These are phyloP conservation scores for Casaregolazyma suthepensis DNA, from an alignment of 1,139 yeast species.

Conservation along the genomic window DNA sequence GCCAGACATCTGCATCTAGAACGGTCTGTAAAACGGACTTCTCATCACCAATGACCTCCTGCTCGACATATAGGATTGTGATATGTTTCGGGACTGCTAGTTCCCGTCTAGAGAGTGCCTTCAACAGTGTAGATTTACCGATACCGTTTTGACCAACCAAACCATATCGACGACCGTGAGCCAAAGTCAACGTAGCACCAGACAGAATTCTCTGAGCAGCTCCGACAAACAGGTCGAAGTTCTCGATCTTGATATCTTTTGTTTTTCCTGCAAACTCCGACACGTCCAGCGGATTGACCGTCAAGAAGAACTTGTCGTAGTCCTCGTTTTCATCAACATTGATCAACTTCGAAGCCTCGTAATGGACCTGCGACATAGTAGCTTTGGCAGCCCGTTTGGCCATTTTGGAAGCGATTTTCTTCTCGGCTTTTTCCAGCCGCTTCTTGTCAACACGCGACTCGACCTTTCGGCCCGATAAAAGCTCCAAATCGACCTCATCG, in stretches of 20 bases:
- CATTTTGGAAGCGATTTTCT: conserved; percentile 92
- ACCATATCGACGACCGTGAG: conserved; percentile 95
- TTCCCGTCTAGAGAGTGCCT: conserved; percentile 92
- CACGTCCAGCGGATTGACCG: conserved; percentile 90
- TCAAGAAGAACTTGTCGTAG: conserved; percentile 89
- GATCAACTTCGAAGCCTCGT: conserved; percentile 87
- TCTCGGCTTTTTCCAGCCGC: conserved; percentile 94
- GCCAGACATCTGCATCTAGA: conserved; percentile 98
- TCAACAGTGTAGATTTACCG: conserved; percentile 90
- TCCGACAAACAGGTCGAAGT: conserved; percentile 90
- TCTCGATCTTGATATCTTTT: conserved; percentile 88
- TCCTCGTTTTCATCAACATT: conserved; percentile 59
- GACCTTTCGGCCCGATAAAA: conserved; percentile 80
- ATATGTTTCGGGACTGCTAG: conserved; percentile 90
- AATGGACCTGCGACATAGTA: conserved; percentile 51
- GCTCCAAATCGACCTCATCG: conserved; percentile 74
- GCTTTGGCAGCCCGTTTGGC: conserved; percentile 88
- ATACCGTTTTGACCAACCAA: conserved; percentile 98
- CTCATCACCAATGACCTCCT: conserved; percentile 92
- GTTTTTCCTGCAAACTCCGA: conserved; percentile 82
- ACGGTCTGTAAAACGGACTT: conserved; percentile 87
- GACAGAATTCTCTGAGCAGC: conserved; percentile 90
- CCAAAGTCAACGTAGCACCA: conserved; percentile 78
- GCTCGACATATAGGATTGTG: conserved; percentile 93
- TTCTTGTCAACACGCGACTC: conserved; percentile 93